Evolutionary conservation across 139 green algal genomes (phyloP), one percentile per base, ranked within the genome.

Genomic region (Microglena sp.): DNA sequence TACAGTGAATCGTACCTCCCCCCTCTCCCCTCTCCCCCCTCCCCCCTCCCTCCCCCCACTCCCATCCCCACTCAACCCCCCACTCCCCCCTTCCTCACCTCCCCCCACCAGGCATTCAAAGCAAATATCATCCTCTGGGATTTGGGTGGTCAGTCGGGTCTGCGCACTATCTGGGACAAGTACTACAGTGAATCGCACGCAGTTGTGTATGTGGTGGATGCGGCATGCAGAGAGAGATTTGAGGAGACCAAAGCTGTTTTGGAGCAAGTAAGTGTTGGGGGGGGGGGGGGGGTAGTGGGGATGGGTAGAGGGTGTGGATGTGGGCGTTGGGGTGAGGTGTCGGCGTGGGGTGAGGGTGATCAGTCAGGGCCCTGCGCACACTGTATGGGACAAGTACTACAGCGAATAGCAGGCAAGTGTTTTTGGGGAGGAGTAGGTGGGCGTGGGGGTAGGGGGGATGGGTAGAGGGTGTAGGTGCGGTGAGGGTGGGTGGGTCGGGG

Each of bases 351-450:
- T n/a, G n/a, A n/a, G n/a, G 92, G n/a, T n/a, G n/a, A n/a, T n/a
- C n/a, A n/a, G n/a, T n/a, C n/a, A n/a, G 85, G 85, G 4, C 77
- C n/a, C n/a, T n/a, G n/a, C 97, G 56, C 84, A 87, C 6, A 78
- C 80, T 3, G 96, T 98, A 27, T 98, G 92, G 92, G 90, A 96
- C 71, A 97, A 97, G 64, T 98, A 98, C 75, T 97, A 91, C 62
- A 81, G 77, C 21, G 92, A 98, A 55, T 33, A 81, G 11, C 90
- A 98, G 61, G 91, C 85, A 5, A 70, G 97, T 3, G 43, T 97
- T 1, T 98, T 85, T 69, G 86, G 95, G 0, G 80, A 97, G 15
- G 92, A 98, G 62, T 68, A 84, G 5, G 67, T 79, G 1, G 74
- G 77, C 45, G 6, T 44, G 29, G 67, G 26, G 6, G 45, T 85